phyloP scores from a whole-genome alignment of 1,284 basidiomycete genomes.

The Mycosarcoma mackinlayi region DNA sequence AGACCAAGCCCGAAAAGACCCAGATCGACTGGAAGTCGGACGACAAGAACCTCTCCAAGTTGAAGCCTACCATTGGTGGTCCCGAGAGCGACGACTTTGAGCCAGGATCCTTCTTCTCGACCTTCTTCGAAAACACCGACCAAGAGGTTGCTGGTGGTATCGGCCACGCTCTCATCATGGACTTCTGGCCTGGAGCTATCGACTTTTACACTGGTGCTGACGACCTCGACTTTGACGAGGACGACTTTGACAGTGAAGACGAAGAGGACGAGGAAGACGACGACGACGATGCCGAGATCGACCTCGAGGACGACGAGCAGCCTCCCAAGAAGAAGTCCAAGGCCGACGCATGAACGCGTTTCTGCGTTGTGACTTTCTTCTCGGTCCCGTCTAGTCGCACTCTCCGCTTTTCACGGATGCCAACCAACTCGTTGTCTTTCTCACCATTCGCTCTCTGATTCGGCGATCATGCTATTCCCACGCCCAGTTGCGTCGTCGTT shows the following conservation, averaged over 20 bases:
- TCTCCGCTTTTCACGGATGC: background rate
- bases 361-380: background rate
- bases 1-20: slow-evolving; percentile 60
- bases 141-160: slow-evolving; percentile 59
- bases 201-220: slow-evolving; percentile 62
- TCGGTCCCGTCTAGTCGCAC: background rate
- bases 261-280: slow-evolving; percentile 64
- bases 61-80: slow-evolving; percentile 76
- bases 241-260: slow-evolving; percentile 55
- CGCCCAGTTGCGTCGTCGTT: no score
- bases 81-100: slow-evolving; percentile 72
- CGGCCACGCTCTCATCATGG: slow-evolving; percentile 61
- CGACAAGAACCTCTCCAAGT: slow-evolving; percentile 78
- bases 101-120: slow-evolving; percentile 86
- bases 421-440: background rate
- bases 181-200: slow-evolving; percentile 63
- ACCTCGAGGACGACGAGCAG: slow-evolving; percentile 64
- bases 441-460: background rate
- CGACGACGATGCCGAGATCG: slow-evolving; percentile 59
- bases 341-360: slow-evolving; percentile 30
- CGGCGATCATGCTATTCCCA: no score
- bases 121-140: slow-evolving; percentile 74
- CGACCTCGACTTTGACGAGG: slow-evolving; percentile 56
- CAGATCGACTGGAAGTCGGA: slow-evolving; percentile 85
- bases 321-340: slow-evolving; percentile 63